These are phyloP conservation scores for Crucihimalaya himalaica DNA, from an alignment of 345 rosid species.

Conservation along the genomic window DNA sequence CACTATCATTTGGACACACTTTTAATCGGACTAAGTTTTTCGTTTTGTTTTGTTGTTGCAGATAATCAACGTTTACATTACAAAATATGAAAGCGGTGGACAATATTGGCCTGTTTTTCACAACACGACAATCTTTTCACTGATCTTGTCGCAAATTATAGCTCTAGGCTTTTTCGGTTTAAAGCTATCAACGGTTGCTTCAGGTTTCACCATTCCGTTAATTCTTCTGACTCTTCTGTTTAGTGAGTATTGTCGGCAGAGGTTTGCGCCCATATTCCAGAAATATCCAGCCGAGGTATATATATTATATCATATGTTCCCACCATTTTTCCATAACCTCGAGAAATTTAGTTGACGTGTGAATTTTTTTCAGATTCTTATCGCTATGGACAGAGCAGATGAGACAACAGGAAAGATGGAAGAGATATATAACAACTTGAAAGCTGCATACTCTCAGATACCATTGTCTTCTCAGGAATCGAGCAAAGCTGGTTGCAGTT, in stretches of 20 bases:
- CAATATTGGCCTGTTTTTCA: constrained; percentile 84
- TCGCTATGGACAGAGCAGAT: constrained; percentile 82
- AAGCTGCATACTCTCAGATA: constrained; percentile 71
- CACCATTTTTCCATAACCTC: background rate
- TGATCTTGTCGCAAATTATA: constrained; percentile 78
- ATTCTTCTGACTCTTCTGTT: constrained; percentile 71
- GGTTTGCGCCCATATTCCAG: constrained; percentile 66
- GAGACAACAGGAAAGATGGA: constrained; percentile 59
- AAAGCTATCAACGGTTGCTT: constrained; percentile 67
- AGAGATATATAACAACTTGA: constrained; percentile 51
- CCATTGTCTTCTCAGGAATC: constrained; percentile 41
- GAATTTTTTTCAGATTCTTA: constrained; percentile 53
- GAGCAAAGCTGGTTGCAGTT: constrained; percentile 23
- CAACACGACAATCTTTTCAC: constrained; percentile 82
- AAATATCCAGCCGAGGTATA: constrained; percentile 71
- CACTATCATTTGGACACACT: background rate
- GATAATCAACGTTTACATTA: constrained; percentile 76
- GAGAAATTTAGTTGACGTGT: constrained; percentile 35
- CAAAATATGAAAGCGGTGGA: constrained; percentile 82
- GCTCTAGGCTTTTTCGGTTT: constrained; percentile 86
- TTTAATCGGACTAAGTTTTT: background rate
- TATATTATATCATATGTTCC: too few relatives aligned
- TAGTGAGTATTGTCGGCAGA: constrained; percentile 77
- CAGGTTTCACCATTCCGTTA: constrained; percentile 76
- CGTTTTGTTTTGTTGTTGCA: constrained; percentile 42